Base-by-base conservation (phyloP, 306 rosid species). In the Abrus pulchellus region DNA sequence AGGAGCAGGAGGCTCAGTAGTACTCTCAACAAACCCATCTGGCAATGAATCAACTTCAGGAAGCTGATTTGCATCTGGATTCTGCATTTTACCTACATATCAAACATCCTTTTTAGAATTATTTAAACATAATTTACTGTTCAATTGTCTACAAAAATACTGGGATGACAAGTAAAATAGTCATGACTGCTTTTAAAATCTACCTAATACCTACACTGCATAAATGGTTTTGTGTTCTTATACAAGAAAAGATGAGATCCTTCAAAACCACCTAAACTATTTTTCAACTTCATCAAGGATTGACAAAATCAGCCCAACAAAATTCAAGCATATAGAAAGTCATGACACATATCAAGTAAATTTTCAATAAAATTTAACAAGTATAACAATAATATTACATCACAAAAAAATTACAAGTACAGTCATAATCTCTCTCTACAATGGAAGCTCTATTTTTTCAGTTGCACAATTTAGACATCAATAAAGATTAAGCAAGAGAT, bases 21-120 rank as follows among this genome's bases (percentile, higher is more conserved):
- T 71, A 82, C 95, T 88, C 65, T 91, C 99, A 68, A 92, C 95
- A 89, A 94, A 94, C 32, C 95, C 97, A 88, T 93, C 97, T 13
- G 97, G 95, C 89, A 93, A 78, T 48, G 99, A 85, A 88, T 91
- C 95, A 61, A 84, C 97, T 80, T 90, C 99, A 44, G 97, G 99
- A 87, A 89, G 99, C 83, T 93, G 97, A 83, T 89, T 90, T 78
- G 88, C 92, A 68, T 85, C 89, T 54, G 92, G 88, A 85, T 89
- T 91, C 86, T 90, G 90, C 97, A 93, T 94, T 77, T 69, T 52
- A 33, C 90, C 97, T 92, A 66, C 86, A 83, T 60, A 14, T 53
- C 82, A 77, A 89, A 78, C 41, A 83, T 38, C 1, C 14, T 47
- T 67, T 44, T 82, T 73, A 77, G 68, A 78, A 83, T 44, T 49